A percentile compares a stretch with the other conserved stretches of the same genome.
Evolutionary conservation across 1,139 yeast genomes (phyloP).

Genomic region (Taphrina confusa): DNA sequence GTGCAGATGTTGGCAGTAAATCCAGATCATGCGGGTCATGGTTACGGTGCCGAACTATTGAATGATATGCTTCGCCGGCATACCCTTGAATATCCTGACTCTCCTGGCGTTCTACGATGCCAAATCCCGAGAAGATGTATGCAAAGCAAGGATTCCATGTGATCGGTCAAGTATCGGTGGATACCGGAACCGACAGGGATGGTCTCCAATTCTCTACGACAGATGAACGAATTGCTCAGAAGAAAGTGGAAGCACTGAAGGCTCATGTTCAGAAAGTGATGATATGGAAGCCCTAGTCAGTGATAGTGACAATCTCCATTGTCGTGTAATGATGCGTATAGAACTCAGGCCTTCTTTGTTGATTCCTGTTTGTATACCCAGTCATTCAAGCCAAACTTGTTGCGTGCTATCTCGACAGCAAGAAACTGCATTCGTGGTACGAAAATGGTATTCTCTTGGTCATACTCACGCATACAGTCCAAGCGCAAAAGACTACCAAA

Average conservation of each 20-base stretch:
- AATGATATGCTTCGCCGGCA: neutral
- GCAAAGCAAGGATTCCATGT: constrained; percentile 1
- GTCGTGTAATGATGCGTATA: neutral
- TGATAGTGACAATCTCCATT: too few relatives aligned
- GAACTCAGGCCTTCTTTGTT: neutral
- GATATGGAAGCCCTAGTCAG: neutral
- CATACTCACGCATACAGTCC: constrained; percentile 69
- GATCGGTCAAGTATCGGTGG: neutral
- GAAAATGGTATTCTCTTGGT: constrained; percentile 80
- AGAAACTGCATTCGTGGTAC: constrained; percentile 56
- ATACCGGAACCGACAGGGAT: neutral
- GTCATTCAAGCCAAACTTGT: constrained; percentile 85
- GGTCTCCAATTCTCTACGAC: neutral
- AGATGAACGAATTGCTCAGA: neutral
- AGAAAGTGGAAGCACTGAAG: neutral
- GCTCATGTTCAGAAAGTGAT: neutral
- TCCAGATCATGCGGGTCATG: neutral
- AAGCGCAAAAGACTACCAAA: constrained; percentile 90
- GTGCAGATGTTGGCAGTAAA: constrained; percentile 3
- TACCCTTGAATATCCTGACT: neutral
- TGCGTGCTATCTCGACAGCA: constrained; percentile 92
- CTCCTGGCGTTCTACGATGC: neutral
- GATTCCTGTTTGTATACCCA: constrained; percentile 59
- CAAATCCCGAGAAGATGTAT: neutral
- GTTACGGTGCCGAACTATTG: neutral